Evolutionary conservation across 179 eudicot genomes (phyloP), one percentile per base, ranked within the genome.

Genomic region (Dionaea muscipula): DNA sequence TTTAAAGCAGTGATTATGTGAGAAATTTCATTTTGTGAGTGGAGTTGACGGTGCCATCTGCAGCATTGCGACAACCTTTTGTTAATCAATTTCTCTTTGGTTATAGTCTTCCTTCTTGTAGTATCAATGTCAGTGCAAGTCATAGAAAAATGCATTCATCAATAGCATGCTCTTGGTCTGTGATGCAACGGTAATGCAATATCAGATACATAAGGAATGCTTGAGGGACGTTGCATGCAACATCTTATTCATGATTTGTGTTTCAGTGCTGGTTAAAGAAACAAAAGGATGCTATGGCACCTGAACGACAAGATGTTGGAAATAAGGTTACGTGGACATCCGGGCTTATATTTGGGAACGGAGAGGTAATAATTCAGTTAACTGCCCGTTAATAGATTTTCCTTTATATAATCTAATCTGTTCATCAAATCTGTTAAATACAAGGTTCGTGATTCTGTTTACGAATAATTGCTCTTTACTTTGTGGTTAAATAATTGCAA

Each of bases 251-350:
- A 14, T 46, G 16, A 36, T 61, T 40, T 74, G 64, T n/a, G 23
- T n/a, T 21, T 45, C 72, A 91, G 98, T 91, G 98, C 61, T 91
- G 95, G 98, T 69, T 91, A 74, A 91, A 91, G 84, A 91, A 91
- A 72, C 94, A 91, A 63, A 74, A 75, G 62, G 98, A 91, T 70
- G 56, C 73, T 22, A 61, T 87, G 68, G 76, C 59, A 33, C 98
- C 98, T 64, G 84, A 82, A 18, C 59, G 65, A 51, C 85, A 77
- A 60, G 86, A 75, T 11, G 66, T 54, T 20, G 95, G 94, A 26
- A 71, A 72, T 50, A 57, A 28, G 39, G 72, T 75, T 51, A 82
- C 71, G 80, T 91, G 98, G 98, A 91, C 98, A 3, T 91, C 95
- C 47, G 95, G 98, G 60, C 64, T 91, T 55, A 68, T 90, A 35